Evolutionary conservation across 768 basidiomycete genomes (phyloP), one percentile per base, ranked within the genome.

Genomic region (Chalciporus sphaerocephalus): DNA sequence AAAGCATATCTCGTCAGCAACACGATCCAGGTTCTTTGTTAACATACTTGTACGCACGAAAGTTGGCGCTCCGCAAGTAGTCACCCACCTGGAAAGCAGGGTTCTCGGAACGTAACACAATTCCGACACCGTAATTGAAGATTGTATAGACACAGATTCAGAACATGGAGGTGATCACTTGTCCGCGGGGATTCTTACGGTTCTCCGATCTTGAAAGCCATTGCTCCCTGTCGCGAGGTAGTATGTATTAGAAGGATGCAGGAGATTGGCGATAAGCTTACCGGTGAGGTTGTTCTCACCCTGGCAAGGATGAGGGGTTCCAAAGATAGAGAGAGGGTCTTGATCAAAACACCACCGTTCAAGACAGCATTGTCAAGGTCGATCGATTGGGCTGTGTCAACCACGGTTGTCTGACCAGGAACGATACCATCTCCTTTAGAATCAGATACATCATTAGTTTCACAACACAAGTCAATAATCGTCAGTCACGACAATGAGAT

Each of bases 21-120:
- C n/a, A n/a, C n/a, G n/a, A n/a, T n/a, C n/a, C n/a, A n/a, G n/a
- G n/a, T n/a, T n/a, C n/a, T n/a, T n/a, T n/a, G n/a, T n/a, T n/a
- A n/a, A n/a, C n/a, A n/a, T 2, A 7, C 10, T n/a, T 44, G 9
- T 6, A 42, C 32, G 33, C 28, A 42, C 32, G 41, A 13, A 42
- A 33, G 13, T 2, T 12, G 27, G 27, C 27, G 12, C 41, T 69
- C 42, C 70, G 70, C 5, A 81, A 48, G 46, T 78, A 73, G 37
- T 74, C 67, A 7, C 78, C 75, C 5, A 51, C 53, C 44, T 71
- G 66, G 43, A 70, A 59, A 1, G 54, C 52, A 9, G 61, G 23
- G 35, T 60, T 52, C 44, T 79, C 76, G 0, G 76, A 77, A 23
- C 77, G 74, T 15, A 81, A 17, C 17, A 80, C 49, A 70, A 50